These are phyloP conservation scores for Monosporascus ibericus DNA, from an alignment of 2,329 filamentous ascomycete species.

Conservation along the genomic window DNA sequence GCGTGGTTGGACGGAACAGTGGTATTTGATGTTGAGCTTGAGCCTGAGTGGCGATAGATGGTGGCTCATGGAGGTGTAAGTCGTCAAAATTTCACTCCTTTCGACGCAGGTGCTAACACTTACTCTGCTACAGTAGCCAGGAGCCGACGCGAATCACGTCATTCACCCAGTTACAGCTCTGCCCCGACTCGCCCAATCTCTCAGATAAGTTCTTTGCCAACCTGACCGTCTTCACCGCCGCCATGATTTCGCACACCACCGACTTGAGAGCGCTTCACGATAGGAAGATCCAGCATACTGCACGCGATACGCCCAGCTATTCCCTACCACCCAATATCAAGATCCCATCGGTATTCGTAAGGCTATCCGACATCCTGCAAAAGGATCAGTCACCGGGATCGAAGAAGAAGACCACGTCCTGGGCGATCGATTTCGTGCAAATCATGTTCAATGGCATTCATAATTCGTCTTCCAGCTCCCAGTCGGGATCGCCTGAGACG, in stretches of 20 bases:
- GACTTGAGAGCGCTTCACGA: conserved; percentile 43
- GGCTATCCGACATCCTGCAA: conserved; percentile 38
- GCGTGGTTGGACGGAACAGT: conserved; percentile 63
- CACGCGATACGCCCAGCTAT: conserved; percentile 28
- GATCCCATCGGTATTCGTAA: conserved; percentile 42
- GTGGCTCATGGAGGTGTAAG: conserved; percentile 66
- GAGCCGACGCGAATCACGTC: conserved; percentile 16
- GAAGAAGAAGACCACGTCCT: conserved; percentile 28
- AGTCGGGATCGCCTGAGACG: background rate
- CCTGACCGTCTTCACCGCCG: conserved; percentile 43
- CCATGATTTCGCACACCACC: conserved; percentile 44
- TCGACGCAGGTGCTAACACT: conserved; percentile 6
- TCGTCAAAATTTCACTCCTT: conserved; percentile 10
- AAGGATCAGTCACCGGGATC: conserved; percentile 12
- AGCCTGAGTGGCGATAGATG: conserved; percentile 70
- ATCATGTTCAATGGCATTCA: conserved; percentile 49
- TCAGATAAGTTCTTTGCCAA: conserved; percentile 47
- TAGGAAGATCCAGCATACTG: conserved; percentile 34
- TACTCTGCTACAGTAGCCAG: conserved; percentile 8
- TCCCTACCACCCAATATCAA: conserved; percentile 37
- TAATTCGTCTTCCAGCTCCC: conserved; percentile 7
- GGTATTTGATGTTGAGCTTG: conserved; percentile 67
- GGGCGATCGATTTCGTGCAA: conserved; percentile 55
- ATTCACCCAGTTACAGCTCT: conserved; percentile 37
- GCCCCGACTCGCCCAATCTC: conserved; percentile 36